Percentiles rank a stretch among this genome's conserved stretches.
phyloP scores from a whole-genome alignment of 768 basidiomycete genomes.

The Rhodotorula taiwanensis region DNA sequence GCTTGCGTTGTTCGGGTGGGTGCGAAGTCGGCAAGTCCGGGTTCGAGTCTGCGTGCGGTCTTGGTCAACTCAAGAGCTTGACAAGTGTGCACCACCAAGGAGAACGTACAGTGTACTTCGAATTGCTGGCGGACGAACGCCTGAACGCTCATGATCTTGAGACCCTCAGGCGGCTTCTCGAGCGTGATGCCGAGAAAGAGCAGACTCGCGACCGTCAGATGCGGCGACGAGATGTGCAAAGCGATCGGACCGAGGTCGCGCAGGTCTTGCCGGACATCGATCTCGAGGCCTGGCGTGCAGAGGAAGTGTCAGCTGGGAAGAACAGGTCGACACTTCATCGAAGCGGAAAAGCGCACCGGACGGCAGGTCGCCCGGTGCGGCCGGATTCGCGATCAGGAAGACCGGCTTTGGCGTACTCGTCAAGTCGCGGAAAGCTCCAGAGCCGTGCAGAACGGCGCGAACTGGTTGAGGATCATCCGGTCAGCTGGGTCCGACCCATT shows the following conservation, averaged over 20 bases:
- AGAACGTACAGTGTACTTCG: constrained; percentile 13
- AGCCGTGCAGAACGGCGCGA: constrained; percentile 3
- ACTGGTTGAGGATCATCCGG: too few species aligned
- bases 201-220: constrained; percentile 27
- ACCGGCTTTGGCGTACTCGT: background rate
- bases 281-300: constrained; percentile 9
- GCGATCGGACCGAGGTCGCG: constrained; percentile 20
- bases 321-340: background rate
- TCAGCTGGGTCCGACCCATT: too few species aligned
- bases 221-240: constrained; percentile 21
- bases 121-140: constrained; percentile 24
- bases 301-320: background rate
- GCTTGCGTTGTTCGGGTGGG: constrained; percentile 9
- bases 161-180: constrained; percentile 19
- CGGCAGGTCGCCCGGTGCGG: constrained; percentile 20
- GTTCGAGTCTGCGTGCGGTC: background rate
- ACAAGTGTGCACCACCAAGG: too few species aligned
- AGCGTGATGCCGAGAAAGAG: constrained; percentile 20
- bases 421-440: constrained; percentile 14
- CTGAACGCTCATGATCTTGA: constrained; percentile 28
- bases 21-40: background rate
- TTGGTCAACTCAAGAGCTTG: background rate
- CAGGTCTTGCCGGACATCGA: constrained; percentile 14
- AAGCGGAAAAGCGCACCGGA: constrained; percentile 3
- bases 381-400: constrained; percentile 22